Conservation (phyloP, 371 early-diverging fungal genomes). For the Rhizopus arrhizus region DNA sequence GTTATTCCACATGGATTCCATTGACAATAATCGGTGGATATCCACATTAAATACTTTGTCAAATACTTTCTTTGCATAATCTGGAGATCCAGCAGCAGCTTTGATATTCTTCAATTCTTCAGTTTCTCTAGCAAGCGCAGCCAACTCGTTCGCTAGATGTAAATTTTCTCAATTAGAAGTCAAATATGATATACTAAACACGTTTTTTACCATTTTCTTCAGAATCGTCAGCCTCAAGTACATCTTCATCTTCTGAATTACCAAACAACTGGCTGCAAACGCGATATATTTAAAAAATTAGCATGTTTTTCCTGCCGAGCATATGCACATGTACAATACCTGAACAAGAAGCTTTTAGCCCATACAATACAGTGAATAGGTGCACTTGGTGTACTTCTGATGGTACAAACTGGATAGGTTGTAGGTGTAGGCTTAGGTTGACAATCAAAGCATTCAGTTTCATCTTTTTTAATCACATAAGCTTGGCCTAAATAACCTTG, state of each 20-base stretch:
- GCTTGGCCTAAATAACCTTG: constrained; percentile 98
- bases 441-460: constrained; percentile 98
- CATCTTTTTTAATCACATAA: constrained; percentile 77
- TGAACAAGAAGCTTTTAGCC: constrained; percentile 94
- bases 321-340: constrained; percentile 29
- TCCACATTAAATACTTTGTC: constrained; percentile 86
- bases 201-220: constrained; percentile 64
- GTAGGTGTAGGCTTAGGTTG: constrained; percentile 87
- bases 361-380: constrained; percentile 99
- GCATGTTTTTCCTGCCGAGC: background rate
- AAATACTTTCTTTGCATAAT: constrained; percentile 78
- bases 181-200: background rate
- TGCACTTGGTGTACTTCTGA: constrained; percentile 92
- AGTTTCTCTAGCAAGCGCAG: constrained; percentile 70
- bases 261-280: constrained; percentile 83
- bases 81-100: constrained; percentile 58
- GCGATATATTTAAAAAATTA: background rate
- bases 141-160: constrained; percentile 71
- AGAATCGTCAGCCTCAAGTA: constrained; percentile 48
- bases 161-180: background rate
- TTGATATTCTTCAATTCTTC: constrained; percentile 69
- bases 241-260: constrained; percentile 67
- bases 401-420: constrained; percentile 97
- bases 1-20: constrained; percentile 92
- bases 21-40: constrained; percentile 71